Conservation (phyloP, 2,329 filamentous ascomycete genomes). For the Torrubiellomyces zombiae region DNA sequence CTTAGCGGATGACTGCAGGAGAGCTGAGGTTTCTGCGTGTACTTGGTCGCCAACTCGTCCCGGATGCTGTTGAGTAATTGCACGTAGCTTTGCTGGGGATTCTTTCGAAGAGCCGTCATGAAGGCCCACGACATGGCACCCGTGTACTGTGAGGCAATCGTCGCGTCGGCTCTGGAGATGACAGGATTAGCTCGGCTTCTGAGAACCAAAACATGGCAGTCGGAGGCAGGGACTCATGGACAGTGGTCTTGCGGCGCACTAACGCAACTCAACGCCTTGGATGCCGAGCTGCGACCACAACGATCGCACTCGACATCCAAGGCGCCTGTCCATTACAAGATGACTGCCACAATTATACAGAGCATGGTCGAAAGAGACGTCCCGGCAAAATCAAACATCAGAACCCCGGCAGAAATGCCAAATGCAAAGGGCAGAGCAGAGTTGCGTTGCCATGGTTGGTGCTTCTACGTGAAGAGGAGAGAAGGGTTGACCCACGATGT, state of each 20-base stretch:
- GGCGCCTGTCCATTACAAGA: too few species aligned
- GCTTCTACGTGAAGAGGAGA: too few species aligned
- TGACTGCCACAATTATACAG: too few species aligned
- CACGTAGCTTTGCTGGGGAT: slow-evolving; percentile 95
- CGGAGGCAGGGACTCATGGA: too few species aligned
- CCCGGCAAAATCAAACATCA: too few species aligned
- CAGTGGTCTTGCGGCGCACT: slow-evolving; percentile 6
- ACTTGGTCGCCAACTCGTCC: slow-evolving; percentile 75
- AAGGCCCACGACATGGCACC: slow-evolving; percentile 99
- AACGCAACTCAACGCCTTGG: slow-evolving; percentile 31
- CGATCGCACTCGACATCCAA: slow-evolving; percentile 22
- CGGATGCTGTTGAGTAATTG: slow-evolving; percentile 92
- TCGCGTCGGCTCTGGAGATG: slow-evolving; percentile 63
- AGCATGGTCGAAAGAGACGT: too few species aligned
- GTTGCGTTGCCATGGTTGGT: too few species aligned
- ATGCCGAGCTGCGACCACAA: slow-evolving; percentile 20
- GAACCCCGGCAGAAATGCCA: too few species aligned
- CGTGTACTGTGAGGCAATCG: slow-evolving; percentile 75
- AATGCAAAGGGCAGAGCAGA: too few species aligned
- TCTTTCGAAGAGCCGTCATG: slow-evolving; percentile 82
- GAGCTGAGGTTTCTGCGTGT: slow-evolving; percentile 87
- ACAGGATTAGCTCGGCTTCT: slow-evolving; percentile 2
- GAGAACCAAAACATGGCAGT: neutral
- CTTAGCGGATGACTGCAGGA: slow-evolving; percentile 93
- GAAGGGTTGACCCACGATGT: slow-evolving; percentile 53